These are phyloP conservation scores for Neurospora discreta DNA, from an alignment of 495 filamentous ascomycete species.

Conservation along the genomic window DNA sequence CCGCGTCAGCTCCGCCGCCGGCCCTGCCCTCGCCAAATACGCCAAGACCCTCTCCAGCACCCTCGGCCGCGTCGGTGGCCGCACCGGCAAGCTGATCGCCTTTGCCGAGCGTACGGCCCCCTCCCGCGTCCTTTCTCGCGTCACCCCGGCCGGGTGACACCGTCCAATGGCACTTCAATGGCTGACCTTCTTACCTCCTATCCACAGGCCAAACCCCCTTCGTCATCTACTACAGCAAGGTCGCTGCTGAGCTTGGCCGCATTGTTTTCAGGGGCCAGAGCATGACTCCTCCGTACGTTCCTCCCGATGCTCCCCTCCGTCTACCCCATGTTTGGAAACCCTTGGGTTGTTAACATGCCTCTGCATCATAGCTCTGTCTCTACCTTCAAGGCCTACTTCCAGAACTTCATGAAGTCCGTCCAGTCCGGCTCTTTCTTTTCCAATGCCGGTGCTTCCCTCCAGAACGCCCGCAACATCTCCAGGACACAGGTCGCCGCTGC, in stretches of 20 bases:
- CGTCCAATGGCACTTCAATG: background rate
- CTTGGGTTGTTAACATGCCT: constrained; percentile 17
- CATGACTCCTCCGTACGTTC: constrained; percentile 87
- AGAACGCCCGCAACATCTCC: constrained; percentile 57
- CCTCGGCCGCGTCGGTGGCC: constrained; percentile 69
- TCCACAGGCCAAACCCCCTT: constrained; percentile 69
- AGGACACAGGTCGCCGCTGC: constrained; percentile 53
- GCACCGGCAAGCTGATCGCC: constrained; percentile 67
- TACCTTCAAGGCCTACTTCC: constrained; percentile 81
- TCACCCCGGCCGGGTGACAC: background rate
- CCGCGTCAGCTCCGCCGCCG: constrained; percentile 68
- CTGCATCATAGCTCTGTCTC: constrained; percentile 48
- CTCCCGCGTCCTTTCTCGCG: background rate
- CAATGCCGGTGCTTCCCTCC: constrained; percentile 38
- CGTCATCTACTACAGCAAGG: constrained; percentile 80
- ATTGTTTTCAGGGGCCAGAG: constrained; percentile 78
- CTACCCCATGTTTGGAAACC: background rate
- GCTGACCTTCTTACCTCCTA: background rate
- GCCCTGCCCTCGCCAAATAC: constrained; percentile 60
- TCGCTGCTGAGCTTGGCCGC: constrained; percentile 76
- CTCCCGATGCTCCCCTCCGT: background rate
- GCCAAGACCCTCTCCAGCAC: constrained; percentile 52
- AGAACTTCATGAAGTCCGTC: constrained; percentile 54
- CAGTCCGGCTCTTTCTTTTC: constrained; percentile 42
- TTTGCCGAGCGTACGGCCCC: constrained; percentile 71